Conservation (phyloP, 805 yeast genomes). For the Cyberlindnera americana region DNA sequence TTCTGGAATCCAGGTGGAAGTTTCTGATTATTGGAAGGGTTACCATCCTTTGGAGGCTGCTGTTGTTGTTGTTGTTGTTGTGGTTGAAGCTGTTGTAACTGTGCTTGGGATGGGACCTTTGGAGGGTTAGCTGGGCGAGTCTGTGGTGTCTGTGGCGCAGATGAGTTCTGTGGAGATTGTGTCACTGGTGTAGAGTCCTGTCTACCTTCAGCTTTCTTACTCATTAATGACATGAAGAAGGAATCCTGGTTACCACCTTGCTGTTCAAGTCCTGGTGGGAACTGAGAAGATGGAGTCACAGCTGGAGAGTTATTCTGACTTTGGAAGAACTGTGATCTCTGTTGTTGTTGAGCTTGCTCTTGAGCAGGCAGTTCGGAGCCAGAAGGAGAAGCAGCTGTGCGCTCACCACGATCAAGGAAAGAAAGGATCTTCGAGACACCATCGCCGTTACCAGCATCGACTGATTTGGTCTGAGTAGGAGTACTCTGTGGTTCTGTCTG, state of each 20-base stretch:
- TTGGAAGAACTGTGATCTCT: constrained; percentile 18
- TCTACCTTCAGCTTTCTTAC: constrained; percentile 15
- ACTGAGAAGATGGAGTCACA: constrained; percentile 9
- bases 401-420: constrained; percentile 22
- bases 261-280: constrained; percentile 22
- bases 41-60: not conserved
- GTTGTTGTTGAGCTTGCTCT: not conserved
- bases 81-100: constrained; percentile 9
- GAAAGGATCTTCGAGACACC: constrained; percentile 28
- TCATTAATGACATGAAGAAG: constrained; percentile 26
- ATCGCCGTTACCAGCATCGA: constrained; percentile 1
- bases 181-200: constrained; percentile 6
- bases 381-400: constrained; percentile 14
- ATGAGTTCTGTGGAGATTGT: constrained; percentile 4
- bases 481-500: constrained; percentile 17
- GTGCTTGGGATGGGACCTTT: constrained; percentile 4
- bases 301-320: constrained; percentile 11
- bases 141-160: constrained; percentile 7
- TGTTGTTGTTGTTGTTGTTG: constrained; percentile 7
- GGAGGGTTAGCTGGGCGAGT: constrained; percentile 1
- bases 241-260: constrained; percentile 22
- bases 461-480: constrained; percentile 3
- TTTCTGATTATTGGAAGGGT: constrained; percentile 1
- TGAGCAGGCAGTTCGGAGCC: too few species aligned
- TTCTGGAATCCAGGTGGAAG: constrained; percentile 9